Percentiles rank a stretch among this genome's conserved stretches.
These are phyloP conservation scores for Cercospora beticola DNA, from an alignment of 2,329 filamentous ascomycete genomes.

Conservation along the genomic window DNA sequence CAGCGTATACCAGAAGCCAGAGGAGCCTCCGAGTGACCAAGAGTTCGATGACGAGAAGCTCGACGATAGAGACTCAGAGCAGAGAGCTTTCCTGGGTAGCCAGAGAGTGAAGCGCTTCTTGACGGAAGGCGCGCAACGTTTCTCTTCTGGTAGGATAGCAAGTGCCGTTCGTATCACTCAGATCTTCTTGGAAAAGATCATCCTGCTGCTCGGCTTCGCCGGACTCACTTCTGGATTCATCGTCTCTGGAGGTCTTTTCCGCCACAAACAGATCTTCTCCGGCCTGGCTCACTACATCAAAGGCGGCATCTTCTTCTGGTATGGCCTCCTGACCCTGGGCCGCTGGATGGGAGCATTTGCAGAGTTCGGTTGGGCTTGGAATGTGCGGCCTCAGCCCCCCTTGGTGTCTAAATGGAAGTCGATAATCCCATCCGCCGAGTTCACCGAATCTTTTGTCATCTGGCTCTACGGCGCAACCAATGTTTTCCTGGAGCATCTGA, in stretches of 20 bases:
- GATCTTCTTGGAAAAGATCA: conserved; percentile 69
- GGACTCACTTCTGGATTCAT: conserved; percentile 70
- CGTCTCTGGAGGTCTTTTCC: conserved; percentile 77
- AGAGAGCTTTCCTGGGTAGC: conserved; percentile 47
- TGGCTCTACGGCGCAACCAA: conserved; percentile 87
- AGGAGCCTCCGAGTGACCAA: conserved; percentile 32
- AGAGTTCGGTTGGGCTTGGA: conserved; percentile 95
- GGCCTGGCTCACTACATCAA: conserved; percentile 93
- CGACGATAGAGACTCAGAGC: conserved; percentile 29
- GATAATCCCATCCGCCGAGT: conserved; percentile 73
- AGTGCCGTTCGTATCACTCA: conserved; percentile 61
- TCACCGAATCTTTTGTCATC: conserved; percentile 84
- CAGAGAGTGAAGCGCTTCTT: conserved; percentile 31
- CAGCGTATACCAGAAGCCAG: conserved; percentile 28
- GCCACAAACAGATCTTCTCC: conserved; percentile 63
- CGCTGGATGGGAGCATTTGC: conserved; percentile 89
- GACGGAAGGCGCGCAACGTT: conserved; percentile 25
- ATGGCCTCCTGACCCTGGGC: conserved; percentile 80
- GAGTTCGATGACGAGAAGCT: conserved; percentile 44
- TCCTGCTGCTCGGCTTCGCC: conserved; percentile 75
- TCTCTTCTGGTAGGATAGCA: conserved; percentile 54
- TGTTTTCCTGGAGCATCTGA: conserved; percentile 87
- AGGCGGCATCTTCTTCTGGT: conserved; percentile 92
- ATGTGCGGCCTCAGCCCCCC: conserved; percentile 65
- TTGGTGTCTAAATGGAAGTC: conserved; percentile 63